These are phyloP conservation scores for Chaetoscypha palmicola DNA, from an alignment of 2,329 filamentous ascomycete genomes.

Conservation along the genomic window DNA sequence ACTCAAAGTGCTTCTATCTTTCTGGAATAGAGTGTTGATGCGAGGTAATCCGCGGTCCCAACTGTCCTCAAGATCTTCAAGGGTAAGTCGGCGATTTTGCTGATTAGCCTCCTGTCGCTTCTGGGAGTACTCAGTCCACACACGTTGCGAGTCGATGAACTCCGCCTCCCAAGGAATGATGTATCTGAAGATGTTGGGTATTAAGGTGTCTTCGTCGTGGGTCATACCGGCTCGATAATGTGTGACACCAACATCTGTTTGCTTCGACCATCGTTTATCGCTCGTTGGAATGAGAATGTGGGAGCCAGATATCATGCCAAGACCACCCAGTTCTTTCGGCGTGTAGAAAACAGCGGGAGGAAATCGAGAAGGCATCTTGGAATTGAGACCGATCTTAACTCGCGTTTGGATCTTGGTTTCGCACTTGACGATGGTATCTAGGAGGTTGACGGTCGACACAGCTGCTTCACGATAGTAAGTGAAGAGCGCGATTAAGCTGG, in stretches of 20 bases:
- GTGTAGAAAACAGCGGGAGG: constrained; percentile 98
- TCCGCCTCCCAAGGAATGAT: constrained; percentile 99
- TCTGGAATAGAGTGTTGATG: constrained; percentile 99
- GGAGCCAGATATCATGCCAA: constrained; percentile 98
- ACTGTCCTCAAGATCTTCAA: constrained; percentile 95
- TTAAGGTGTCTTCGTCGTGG: constrained; percentile 93
- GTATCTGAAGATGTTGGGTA: constrained; percentile 98
- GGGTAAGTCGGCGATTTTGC: constrained; percentile 86
- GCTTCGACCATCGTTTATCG: constrained; percentile 97
- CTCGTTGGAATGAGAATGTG: constrained; percentile 96
- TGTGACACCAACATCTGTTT: constrained; percentile 94
- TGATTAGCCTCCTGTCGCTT: constrained; percentile 96
- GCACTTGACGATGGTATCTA: constrained; percentile 98
- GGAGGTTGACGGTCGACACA: constrained; percentile 84
- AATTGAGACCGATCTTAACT: constrained; percentile 97
- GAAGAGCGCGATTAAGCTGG: constrained; percentile 90
- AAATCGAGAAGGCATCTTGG: constrained; percentile 98
- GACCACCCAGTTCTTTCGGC: constrained; percentile 90
- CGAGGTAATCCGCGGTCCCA: constrained; percentile 96
- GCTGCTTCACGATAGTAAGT: constrained; percentile 98
- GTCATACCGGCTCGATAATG: constrained; percentile 98
- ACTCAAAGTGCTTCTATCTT: constrained; percentile 90
- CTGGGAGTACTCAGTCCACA: constrained; percentile 99
- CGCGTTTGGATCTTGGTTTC: constrained; percentile 99
- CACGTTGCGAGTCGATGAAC: constrained; percentile 96